phyloP scores from a whole-genome alignment of 441 rosid species.

The Viola pubescens region DNA sequence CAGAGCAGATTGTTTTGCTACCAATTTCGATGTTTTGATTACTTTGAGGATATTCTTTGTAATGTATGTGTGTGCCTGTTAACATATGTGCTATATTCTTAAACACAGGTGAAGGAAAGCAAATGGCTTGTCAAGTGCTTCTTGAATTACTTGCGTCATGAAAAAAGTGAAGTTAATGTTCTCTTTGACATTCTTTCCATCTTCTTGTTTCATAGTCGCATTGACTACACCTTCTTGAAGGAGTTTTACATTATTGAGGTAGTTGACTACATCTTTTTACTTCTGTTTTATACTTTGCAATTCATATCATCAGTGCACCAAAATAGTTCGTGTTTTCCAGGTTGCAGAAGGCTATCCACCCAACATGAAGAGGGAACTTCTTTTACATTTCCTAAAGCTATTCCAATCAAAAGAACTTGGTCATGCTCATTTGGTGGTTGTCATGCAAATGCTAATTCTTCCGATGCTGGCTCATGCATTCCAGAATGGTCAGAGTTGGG shows the following conservation, averaged over 20 bases:
- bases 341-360: slow-evolving; percentile 93
- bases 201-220: slow-evolving; percentile 83
- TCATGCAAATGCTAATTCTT: slow-evolving; percentile 98
- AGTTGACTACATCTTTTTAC: slow-evolving; percentile 13
- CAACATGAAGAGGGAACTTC: slow-evolving; percentile 66
- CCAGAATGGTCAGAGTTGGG: slow-evolving; percentile 87
- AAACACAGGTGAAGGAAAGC: slow-evolving; percentile 95
- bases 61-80: slow-evolving; percentile 3
- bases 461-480: slow-evolving; percentile 97
- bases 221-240: slow-evolving; percentile 90
- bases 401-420: slow-evolving; percentile 86
- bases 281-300: neutral
- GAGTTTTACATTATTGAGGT: slow-evolving; percentile 98
- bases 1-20: too few species aligned
- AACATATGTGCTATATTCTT: slow-evolving; percentile 10
- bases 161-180: slow-evolving; percentile 70
- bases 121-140: slow-evolving; percentile 99
- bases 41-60: neutral
- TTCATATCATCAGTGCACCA: slow-evolving; percentile 1
- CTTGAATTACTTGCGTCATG: slow-evolving; percentile 83
- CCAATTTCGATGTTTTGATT: too few species aligned
- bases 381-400: slow-evolving; percentile 78
- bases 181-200: slow-evolving; percentile 90
- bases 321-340: slow-evolving; percentile 34
- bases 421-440: slow-evolving; percentile 88